A percentile compares a stretch with the other conserved stretches of the same genome.
Conservation (phyloP, 441 rosid genomes). For the Populus trichocarpa region DNA sequence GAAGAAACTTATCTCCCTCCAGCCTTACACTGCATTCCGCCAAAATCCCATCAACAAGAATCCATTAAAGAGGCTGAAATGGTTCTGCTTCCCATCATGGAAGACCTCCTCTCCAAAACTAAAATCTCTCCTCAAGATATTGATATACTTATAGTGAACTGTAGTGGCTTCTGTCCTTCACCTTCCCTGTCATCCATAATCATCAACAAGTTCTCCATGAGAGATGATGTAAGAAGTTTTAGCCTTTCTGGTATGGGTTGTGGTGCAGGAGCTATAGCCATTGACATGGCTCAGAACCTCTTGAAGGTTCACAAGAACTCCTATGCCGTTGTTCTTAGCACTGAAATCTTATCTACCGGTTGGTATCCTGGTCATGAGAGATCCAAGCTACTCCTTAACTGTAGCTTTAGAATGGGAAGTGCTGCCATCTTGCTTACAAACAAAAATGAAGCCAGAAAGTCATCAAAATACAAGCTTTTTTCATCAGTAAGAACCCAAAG, state of each 20-base stretch:
- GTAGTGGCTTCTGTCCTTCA: slow-evolving; percentile 50
- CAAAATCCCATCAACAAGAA: slow-evolving; percentile 33
- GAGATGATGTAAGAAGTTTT: slow-evolving; percentile 38
- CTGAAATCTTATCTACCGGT: slow-evolving; percentile 54
- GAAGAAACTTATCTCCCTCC: slow-evolving; percentile 58
- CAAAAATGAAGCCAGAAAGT: slow-evolving; percentile 25
- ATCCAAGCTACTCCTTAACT: slow-evolving; percentile 44
- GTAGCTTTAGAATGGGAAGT: slow-evolving; percentile 59
- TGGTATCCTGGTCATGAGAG: slow-evolving; percentile 54
- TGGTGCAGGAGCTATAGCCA: slow-evolving; percentile 39
- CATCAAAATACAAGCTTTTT: slow-evolving; percentile 41
- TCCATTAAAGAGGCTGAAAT: slow-evolving; percentile 42
- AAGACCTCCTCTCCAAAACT: slow-evolving; percentile 45
- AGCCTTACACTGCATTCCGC: slow-evolving; percentile 45
- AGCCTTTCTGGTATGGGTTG: slow-evolving; percentile 66
- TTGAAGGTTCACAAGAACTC: slow-evolving; percentile 32
- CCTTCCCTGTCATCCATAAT: slow-evolving; percentile 53
- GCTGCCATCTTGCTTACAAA: slow-evolving; percentile 50
- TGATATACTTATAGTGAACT: slow-evolving; percentile 46
- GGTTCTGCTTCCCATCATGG: slow-evolving; percentile 43
- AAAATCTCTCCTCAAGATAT: slow-evolving; percentile 34
- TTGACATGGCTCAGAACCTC: slow-evolving; percentile 43
- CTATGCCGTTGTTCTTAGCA: slow-evolving; percentile 45
- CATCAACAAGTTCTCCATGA: slow-evolving; percentile 40
- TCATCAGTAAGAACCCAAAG: slow-evolving; percentile 37